A percentile compares a stretch with the other conserved stretches of the same genome.
Evolutionary conservation across 2,329 filamentous ascomycete genomes (phyloP).

Genomic region (Fusarium guadeloupense): DNA sequence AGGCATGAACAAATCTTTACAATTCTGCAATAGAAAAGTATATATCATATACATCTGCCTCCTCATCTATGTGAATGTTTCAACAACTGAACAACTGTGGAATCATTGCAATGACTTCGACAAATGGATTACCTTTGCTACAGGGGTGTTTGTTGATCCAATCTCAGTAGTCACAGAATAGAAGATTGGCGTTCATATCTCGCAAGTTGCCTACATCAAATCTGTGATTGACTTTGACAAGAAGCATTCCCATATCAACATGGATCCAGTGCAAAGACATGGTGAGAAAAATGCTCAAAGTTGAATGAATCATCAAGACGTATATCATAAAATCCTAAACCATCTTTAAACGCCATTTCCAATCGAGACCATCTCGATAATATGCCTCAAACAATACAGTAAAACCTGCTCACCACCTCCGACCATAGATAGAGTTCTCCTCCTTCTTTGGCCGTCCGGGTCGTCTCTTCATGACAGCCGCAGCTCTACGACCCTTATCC

Average conservation of each 20-base stretch:
- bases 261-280: not conserved
- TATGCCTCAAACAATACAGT: not conserved
- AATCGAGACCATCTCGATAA: not conserved
- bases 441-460: slow-evolving; percentile 34
- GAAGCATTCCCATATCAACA: too few relatives aligned
- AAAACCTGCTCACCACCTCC: slow-evolving; percentile 22
- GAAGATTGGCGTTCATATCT: too few relatives aligned
- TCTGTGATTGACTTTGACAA: too few relatives aligned
- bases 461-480: slow-evolving; percentile 40
- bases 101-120: too few relatives aligned
- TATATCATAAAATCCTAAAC: slow-evolving; percentile 8
- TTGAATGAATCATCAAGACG: slow-evolving; percentile 1
- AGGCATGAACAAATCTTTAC: slow-evolving; percentile 39
- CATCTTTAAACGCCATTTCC: slow-evolving; percentile 11
- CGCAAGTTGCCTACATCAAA: too few relatives aligned
- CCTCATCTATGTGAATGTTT: not conserved
- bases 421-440: slow-evolving; percentile 33
- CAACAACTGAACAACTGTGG: not conserved
- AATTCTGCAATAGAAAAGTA: slow-evolving; percentile 44
- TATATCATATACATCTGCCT: slow-evolving; percentile 23
- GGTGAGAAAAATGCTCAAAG: not conserved
- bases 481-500: slow-evolving; percentile 36
- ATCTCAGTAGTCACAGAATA: too few relatives aligned
- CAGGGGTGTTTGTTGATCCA: too few relatives aligned
- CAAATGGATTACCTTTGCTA: too few relatives aligned